Evolutionary conservation across 495 filamentous ascomycete genomes (phyloP).

Genomic region (Xylaria intraflava): DNA sequence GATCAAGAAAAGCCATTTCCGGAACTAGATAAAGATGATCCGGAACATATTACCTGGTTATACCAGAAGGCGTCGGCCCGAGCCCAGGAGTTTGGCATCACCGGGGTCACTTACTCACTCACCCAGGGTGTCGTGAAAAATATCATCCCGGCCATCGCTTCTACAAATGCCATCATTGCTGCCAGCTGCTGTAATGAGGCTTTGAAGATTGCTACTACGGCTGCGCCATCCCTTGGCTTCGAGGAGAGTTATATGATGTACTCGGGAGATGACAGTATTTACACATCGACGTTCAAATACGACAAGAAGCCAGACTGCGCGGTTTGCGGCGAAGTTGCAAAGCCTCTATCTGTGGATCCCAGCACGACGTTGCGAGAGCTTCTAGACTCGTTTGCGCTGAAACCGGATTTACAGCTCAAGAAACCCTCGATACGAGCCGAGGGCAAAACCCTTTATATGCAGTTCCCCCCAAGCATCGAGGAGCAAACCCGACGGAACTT

Average conservation of each 20-base stretch:
- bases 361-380: conserved; percentile 74
- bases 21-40: conserved; percentile 87
- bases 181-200: conserved; percentile 95
- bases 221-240: conserved; percentile 64
- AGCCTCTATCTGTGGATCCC: conserved; percentile 62
- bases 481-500: conserved; percentile 78
- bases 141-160: conserved; percentile 97
- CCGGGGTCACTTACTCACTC: conserved; percentile 90
- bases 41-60: conserved; percentile 95
- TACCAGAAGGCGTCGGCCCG: conserved; percentile 78
- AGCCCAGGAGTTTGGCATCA: conserved; percentile 82
- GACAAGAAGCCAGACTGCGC: conserved; percentile 90
- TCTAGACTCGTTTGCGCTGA: conserved; percentile 73
- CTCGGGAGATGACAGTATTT: conserved; percentile 87
- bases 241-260: conserved; percentile 98
- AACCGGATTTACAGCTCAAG: conserved; percentile 80
- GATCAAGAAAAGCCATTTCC: conserved; percentile 56
- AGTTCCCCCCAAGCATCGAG: conserved; percentile 70
- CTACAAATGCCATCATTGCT: conserved; percentile 94
- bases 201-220: conserved; percentile 80
- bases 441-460: conserved; percentile 82
- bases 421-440: conserved; percentile 82
- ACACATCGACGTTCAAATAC: conserved; percentile 94
- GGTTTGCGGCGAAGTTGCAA: conserved; percentile 79
- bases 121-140: conserved; percentile 99